Evolutionary conservation across 768 basidiomycete species (phyloP).

Genomic region (Lactifluus echinatus): DNA sequence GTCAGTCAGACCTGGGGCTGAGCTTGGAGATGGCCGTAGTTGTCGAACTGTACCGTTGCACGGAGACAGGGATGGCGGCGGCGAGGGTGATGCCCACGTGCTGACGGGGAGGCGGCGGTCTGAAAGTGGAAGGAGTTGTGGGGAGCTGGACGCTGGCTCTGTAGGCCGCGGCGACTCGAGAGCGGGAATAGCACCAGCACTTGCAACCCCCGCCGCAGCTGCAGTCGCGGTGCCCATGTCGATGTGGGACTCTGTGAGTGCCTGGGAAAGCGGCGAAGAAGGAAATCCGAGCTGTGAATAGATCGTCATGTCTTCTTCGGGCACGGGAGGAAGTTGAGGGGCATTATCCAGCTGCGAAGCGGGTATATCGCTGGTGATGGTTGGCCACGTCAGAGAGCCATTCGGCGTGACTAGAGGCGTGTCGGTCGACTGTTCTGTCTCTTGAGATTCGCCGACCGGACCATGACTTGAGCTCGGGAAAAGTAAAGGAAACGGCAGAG

Average conservation of each 20-base stretch:
- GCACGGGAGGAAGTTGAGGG: constrained; percentile 24
- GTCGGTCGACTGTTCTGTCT: constrained; percentile 37
- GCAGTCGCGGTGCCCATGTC: not conserved
- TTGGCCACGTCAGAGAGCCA: constrained; percentile 41
- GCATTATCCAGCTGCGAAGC: constrained; percentile 32
- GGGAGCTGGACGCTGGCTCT: not conserved
- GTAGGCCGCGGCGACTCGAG: not conserved
- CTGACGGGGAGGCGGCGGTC: not conserved
- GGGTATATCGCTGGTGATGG: constrained; percentile 28
- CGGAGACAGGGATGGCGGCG: constrained; percentile 11
- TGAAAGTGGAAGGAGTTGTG: not conserved
- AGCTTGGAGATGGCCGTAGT: no score
- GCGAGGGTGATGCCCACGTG: not conserved
- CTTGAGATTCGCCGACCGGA: constrained; percentile 30
- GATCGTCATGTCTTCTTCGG: constrained; percentile 30
- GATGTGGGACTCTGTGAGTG: not conserved
- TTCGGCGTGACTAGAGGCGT: constrained; percentile 50
- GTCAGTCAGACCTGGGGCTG: not conserved
- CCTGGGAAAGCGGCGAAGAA: constrained; percentile 17
- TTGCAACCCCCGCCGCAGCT: no score
- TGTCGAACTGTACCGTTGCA: not conserved
- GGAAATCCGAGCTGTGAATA: constrained; percentile 33
- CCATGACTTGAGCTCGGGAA: constrained; percentile 4
- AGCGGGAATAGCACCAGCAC: no score
- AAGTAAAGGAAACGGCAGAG: constrained; percentile 3